Evolutionary conservation across 2,329 filamentous ascomycete species (phyloP), one percentile per base, ranked within the genome.

Genomic region (Lachnellula occidentalis): DNA sequence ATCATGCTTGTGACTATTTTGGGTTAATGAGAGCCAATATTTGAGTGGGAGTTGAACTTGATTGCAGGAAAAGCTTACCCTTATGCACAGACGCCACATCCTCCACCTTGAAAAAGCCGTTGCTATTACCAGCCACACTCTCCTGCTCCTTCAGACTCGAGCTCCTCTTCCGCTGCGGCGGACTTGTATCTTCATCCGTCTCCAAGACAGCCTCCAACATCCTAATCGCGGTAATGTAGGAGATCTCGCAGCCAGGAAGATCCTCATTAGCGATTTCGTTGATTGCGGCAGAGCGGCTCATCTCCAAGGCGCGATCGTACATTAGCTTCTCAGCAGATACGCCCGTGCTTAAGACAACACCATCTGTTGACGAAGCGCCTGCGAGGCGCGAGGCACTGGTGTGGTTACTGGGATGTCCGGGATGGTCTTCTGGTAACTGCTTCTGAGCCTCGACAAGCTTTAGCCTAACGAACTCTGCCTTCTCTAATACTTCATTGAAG

Each of bases 401-500:
- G 52, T 90, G 85, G 64, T 95, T 96, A 64, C 76, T 85, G 0
- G 92, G 92, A 66, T 97, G 90, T 62, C 85, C 87, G 1, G 91
- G 87, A 64, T 99, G 92, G 63, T 94, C 88, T 47, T 83, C 77
- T 0, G 94, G 92, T 4, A 99, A 77, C 63, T 85, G 82, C 69
- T 85, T 87, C 70, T 99, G 94, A 4, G 88, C 90, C 58, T 95
- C 90, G 45, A 90, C 78, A 48, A 99, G 79, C 69, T 92, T 95
- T 46, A 92, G 77, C 46, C 90, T 88, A n/a, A 96, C 91, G 60
- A 96, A 81, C 67, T 97, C 92, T 1, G 92, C 92, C 74, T 99
- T 99, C 72, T 96, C 92, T 57, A 97, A 76, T 39, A 95, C 94
- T 69, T 97, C 94, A 68, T 99, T 99, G 78, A 99, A 99, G 5